phyloP scores from a whole-genome alignment of 2,329 filamentous ascomycete genomes.

The Septoria petroselini region DNA sequence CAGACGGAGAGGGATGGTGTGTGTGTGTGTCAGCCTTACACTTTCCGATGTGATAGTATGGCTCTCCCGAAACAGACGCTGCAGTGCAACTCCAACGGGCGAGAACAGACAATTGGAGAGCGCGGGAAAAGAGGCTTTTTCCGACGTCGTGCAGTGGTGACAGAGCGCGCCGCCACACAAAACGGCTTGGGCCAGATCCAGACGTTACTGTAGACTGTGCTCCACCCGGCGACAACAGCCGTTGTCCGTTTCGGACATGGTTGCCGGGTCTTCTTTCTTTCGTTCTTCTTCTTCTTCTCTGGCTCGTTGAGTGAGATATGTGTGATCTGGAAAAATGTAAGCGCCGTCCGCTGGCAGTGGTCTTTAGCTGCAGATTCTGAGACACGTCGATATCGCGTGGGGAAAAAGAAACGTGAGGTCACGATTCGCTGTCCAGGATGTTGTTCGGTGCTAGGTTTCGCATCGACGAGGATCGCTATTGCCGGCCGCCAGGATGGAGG shows the following conservation, averaged over 20 bases:
- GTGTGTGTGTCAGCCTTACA: not conserved
- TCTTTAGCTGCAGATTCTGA: constrained; percentile 3
- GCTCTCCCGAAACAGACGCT: not conserved
- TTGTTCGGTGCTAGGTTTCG: no score
- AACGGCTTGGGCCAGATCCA: constrained; percentile 3
- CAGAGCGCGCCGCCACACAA: not conserved
- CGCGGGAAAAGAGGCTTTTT: not conserved
- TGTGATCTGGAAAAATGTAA: not conserved
- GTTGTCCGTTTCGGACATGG: not conserved
- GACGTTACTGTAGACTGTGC: no score
- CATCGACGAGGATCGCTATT: no score
- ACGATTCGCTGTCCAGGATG: not conserved
- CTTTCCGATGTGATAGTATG: not conserved
- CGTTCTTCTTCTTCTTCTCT: no score
- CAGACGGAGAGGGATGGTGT: not conserved
- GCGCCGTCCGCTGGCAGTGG: not conserved
- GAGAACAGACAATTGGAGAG: not conserved
- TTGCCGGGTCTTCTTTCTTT: no score
- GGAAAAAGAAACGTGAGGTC: constrained; percentile 1
- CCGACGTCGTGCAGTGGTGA: not conserved
- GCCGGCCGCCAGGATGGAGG: not conserved
- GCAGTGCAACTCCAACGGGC: not conserved
- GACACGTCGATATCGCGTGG: constrained; percentile 3
- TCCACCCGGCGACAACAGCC: constrained; percentile 3
- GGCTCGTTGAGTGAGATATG: not conserved